Percentiles rank a stretch among this genome's conserved stretches.
Evolutionary conservation across 2,329 filamentous ascomycete genomes (phyloP).

Genomic region (Colletotrichum falcatum): DNA sequence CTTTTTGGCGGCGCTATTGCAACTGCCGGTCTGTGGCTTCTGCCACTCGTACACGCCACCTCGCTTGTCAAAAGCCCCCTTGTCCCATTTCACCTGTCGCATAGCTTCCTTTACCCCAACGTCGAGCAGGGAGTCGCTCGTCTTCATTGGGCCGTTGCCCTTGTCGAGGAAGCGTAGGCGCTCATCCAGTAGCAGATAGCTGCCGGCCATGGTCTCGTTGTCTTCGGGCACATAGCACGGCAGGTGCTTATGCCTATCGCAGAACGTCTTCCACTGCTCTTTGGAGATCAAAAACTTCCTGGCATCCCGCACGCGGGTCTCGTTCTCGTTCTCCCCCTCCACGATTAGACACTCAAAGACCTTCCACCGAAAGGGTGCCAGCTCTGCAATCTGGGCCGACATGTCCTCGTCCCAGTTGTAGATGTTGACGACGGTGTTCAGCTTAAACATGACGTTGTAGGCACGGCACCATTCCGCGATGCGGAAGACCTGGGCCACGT

Average conservation of each 20-base stretch:
- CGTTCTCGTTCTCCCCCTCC: conserved; percentile 45
- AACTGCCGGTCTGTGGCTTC: conserved; percentile 38
- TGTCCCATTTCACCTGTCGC: conserved; percentile 59
- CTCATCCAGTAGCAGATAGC: conserved; percentile 65
- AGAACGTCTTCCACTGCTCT: conserved; percentile 60
- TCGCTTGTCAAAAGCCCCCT: conserved; percentile 55
- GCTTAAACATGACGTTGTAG: conserved; percentile 65
- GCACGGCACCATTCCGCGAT: conserved; percentile 59
- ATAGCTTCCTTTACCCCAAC: conserved; percentile 61
- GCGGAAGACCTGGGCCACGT: conserved; percentile 57
- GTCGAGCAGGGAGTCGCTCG: conserved; percentile 54
- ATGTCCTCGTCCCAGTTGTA: conserved; percentile 65
- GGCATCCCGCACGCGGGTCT: conserved; percentile 54
- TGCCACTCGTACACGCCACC: conserved; percentile 64
- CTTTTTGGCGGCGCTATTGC: neutral
- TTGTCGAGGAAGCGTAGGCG: conserved; percentile 63
- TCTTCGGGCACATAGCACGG: conserved; percentile 60
- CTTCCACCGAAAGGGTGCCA: conserved; percentile 67
- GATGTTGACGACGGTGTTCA: conserved; percentile 66
- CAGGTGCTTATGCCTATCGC: conserved; percentile 55
- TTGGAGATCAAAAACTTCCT: conserved; percentile 59
- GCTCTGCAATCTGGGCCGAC: conserved; percentile 51
- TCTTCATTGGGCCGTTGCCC: conserved; percentile 48
- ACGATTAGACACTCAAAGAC: conserved; percentile 64
- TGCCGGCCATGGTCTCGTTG: conserved; percentile 63